phyloP scores from a whole-genome alignment of 257 asterid genomes.

The Anisodus tanguticus region DNA sequence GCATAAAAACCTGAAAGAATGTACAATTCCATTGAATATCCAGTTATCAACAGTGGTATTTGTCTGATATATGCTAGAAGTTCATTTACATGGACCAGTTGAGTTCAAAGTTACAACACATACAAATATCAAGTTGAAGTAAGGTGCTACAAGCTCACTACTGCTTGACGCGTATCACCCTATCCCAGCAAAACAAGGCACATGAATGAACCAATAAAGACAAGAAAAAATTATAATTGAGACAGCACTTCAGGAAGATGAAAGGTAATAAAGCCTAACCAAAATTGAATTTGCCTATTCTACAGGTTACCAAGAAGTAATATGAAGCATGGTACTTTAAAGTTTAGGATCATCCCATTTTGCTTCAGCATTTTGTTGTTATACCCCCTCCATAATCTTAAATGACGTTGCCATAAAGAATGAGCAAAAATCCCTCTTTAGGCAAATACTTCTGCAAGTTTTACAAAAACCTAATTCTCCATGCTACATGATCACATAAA shows the following conservation, averaged over 20 bases:
- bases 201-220: neutral
- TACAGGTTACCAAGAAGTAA: neutral
- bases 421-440: neutral
- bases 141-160: neutral
- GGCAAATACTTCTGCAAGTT: neutral
- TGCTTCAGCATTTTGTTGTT: neutral
- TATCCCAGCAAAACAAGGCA: slow-evolving; percentile 18
- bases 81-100: neutral
- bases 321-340: neutral
- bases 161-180: neutral
- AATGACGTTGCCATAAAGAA: neutral
- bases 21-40: neutral
- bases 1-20: slow-evolving; percentile 74
- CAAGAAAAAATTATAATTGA: neutral
- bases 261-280: slow-evolving; percentile 4
- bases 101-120: neutral
- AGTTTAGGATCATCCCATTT: neutral
- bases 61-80: neutral
- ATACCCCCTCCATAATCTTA: neutral
- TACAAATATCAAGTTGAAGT: slow-evolving; percentile 10
- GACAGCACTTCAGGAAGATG: neutral
- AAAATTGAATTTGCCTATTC: neutral
- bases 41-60: neutral
- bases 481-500: neutral
- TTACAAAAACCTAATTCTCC: neutral